These are phyloP conservation scores for Capsicum rhomboideum DNA, from an alignment of 257 asterid species.

Conservation along the genomic window DNA sequence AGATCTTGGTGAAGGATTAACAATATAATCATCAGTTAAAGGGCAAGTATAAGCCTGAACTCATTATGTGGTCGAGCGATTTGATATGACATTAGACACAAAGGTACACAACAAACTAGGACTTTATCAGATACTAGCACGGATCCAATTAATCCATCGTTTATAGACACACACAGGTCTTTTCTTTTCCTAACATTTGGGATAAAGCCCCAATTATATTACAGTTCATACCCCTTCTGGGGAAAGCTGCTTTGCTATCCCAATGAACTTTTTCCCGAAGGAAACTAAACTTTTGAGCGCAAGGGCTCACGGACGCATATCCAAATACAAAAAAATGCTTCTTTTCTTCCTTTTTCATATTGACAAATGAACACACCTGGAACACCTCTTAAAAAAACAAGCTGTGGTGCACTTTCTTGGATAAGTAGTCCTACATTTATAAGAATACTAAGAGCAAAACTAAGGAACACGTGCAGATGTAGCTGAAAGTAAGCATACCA, in stretches of 20 bases:
- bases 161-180: background rate
- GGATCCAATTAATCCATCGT: background rate
- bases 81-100: background rate
- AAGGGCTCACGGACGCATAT: background rate
- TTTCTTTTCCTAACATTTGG: background rate
- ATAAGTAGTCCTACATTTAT: background rate
- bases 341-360: background rate
- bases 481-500: conserved; percentile 40
- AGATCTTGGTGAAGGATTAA: background rate
- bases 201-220: background rate
- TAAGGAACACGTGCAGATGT: background rate
- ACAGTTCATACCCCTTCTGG: background rate
- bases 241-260: background rate
- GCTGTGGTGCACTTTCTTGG: background rate
- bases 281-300: background rate
- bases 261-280: background rate
- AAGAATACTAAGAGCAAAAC: background rate
- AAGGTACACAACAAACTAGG: background rate
- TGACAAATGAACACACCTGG: background rate
- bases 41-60: background rate
- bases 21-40: background rate
- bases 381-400: background rate
- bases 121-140: background rate
- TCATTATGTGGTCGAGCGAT: background rate
- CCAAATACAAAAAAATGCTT: background rate